Percentiles rank a stretch among this genome's conserved stretches.
These are phyloP conservation scores for Thuja plicata DNA, from an alignment of 83 land plant species.

Conservation along the genomic window DNA sequence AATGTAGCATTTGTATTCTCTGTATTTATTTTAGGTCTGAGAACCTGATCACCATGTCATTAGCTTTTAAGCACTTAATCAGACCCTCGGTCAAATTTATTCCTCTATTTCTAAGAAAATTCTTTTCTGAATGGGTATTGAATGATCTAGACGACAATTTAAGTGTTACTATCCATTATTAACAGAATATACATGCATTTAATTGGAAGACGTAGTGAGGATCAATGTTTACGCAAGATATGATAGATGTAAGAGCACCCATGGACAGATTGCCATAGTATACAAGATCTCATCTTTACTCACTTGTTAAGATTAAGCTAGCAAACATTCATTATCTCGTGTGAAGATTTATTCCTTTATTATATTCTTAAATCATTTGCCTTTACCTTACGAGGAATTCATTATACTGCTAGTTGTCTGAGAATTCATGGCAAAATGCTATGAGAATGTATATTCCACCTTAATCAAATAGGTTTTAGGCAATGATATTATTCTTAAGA, in stretches of 20 bases:
- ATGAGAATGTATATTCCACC: background rate
- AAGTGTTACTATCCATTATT: background rate
- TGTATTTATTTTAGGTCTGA: background rate
- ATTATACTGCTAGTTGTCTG: background rate
- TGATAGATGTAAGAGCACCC: background rate
- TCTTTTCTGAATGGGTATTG: background rate
- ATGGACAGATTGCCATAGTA: background rate
- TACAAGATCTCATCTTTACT: constrained; percentile 11
- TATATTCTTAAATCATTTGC: background rate
- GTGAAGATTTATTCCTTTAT: background rate
- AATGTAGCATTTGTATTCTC: background rate
- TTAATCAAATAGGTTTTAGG: constrained; percentile 2
- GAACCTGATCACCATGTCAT: background rate
- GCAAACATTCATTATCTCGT: background rate
- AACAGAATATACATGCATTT: background rate
- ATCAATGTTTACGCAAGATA: background rate
- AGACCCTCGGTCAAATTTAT: background rate
- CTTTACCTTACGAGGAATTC: background rate
- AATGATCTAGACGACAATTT: background rate
- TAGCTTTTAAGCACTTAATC: background rate
- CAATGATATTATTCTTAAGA: constrained; percentile 10
- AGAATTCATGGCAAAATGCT: background rate
- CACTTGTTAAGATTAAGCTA: background rate
- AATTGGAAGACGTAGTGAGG: background rate
- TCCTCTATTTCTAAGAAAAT: background rate